A percentile compares a stretch with the other conserved stretches of the same genome.
Conservation (phyloP, 345 rosid genomes). For the Camelina neglecta region DNA sequence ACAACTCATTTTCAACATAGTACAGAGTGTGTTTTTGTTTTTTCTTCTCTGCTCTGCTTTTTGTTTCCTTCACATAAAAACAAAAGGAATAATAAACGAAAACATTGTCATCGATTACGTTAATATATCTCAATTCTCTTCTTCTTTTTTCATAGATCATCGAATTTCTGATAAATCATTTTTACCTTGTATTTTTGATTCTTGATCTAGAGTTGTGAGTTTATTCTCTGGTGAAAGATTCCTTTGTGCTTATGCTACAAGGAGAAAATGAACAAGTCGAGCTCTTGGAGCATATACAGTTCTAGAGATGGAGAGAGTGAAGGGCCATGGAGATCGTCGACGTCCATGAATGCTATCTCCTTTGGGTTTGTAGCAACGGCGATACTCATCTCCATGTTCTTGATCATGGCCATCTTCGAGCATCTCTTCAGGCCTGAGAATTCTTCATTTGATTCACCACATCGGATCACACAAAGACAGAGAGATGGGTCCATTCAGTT, state of each 20-base stretch:
- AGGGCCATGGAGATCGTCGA: constrained; percentile 69
- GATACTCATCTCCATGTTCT: constrained; percentile 83
- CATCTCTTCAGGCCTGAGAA: constrained; percentile 78
- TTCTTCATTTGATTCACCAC: constrained; percentile 63
- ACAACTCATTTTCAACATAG: constrained; percentile 35
- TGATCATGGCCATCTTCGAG: constrained; percentile 94
- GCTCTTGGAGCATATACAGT: constrained; percentile 47
- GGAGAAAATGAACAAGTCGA: constrained; percentile 54
- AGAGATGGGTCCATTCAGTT: constrained; percentile 44
- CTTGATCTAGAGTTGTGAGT: constrained; percentile 7
- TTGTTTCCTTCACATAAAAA: constrained; percentile 23
- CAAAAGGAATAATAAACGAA: neutral
- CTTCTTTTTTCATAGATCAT: neutral
- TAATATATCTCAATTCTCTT: constrained; percentile 3
- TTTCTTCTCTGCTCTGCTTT: constrained; percentile 13
- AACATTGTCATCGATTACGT: neutral
- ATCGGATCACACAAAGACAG: constrained; percentile 39
- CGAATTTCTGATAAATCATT: neutral
- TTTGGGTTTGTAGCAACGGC: constrained; percentile 98
- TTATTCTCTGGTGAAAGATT: constrained; percentile 8
- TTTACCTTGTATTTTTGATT: neutral
- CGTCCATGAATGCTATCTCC: constrained; percentile 81
- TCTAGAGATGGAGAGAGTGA: constrained; percentile 36
- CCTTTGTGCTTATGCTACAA: constrained; percentile 21
- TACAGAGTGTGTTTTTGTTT: constrained; percentile 37